Base-by-base conservation (phyloP, 108 stramenopile species). In the Seminavis robusta region DNA sequence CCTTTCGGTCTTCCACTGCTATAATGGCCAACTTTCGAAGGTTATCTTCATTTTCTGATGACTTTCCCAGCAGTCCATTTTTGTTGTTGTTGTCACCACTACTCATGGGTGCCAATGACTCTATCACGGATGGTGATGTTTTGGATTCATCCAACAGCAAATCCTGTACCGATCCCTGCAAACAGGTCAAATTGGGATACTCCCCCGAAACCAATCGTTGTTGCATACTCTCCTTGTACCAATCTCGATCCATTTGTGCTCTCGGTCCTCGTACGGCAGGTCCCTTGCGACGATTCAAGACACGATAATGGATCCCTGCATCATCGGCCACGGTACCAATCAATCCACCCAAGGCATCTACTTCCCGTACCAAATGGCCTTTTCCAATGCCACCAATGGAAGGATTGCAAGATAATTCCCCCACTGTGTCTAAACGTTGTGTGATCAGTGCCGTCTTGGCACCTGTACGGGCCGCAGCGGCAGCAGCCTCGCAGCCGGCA, bases 401-500 rank as follows among this genome's bases (percentile, higher is more conserved):
- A n/a, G 98, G 98, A 64, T 99, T 99, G 82, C 97, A 99, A 6
- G 77, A 81, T n/a, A 99, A 59, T 73, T 99, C 98, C 8, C 98
- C 98, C 25, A 96, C 53, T 0, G 94, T 94, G 33, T 88, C 89
- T 8, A 92, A 49, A 25, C 75, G 73, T 63, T 98, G 97, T 9
- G 98, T 99, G 9, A 98, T 70, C 21, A 97, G 78, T 19, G 95
- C 88, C 0, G 97, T 97, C 17, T 61, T 73, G 6, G 98, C 96
- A 16, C 96, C 96, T 0, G 94, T 79, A 27, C 96, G 67, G 3
- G 98, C 96, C 0, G 95, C 73, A 15, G 98, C 98, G 1, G 95
- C 77, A 13, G 96, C 96, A 19, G 98, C 97, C 47, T 99, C 98
- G 53, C 94, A 94, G 20, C 98, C 98, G 2, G 98, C 98, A 65